Evolutionary conservation across 1,139 yeast species (phyloP).

Genomic region (Sugiyamaella xylanicola): DNA sequence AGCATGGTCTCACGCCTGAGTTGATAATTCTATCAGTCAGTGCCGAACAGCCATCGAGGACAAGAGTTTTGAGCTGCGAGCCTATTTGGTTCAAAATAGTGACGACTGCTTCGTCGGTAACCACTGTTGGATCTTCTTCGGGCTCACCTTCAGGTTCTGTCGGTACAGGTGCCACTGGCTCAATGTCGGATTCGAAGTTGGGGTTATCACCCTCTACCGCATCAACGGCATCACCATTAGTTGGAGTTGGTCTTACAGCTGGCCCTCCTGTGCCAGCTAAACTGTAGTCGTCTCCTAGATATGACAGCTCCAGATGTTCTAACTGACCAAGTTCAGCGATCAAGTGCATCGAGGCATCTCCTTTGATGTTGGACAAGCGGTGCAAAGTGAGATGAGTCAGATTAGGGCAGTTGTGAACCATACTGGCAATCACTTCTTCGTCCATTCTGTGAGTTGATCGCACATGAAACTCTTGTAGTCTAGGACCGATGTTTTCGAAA

Average conservation of each 20-base stretch:
- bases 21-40: slow-evolving; percentile 65
- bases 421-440: slow-evolving; percentile 61
- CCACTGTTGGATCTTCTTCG: slow-evolving; percentile 44
- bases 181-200: too few relatives aligned
- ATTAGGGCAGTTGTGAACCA: slow-evolving; percentile 60
- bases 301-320: slow-evolving; percentile 64
- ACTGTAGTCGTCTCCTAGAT: slow-evolving; percentile 42
- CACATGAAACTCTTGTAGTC: slow-evolving; percentile 59
- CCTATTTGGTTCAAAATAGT: slow-evolving; percentile 66
- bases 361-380: slow-evolving; percentile 70
- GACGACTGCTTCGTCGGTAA: slow-evolving; percentile 74
- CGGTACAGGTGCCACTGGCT: too few relatives aligned
- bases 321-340: slow-evolving; percentile 63
- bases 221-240: neutral
- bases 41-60: slow-evolving; percentile 70
- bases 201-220: slow-evolving; percentile 1
- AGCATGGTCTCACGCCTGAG: slow-evolving; percentile 62
- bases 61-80: slow-evolving; percentile 56
- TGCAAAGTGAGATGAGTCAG: slow-evolving; percentile 58
- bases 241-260: neutral
- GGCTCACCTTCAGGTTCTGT: neutral
- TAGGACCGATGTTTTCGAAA: slow-evolving; percentile 54
- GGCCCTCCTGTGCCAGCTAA: neutral
- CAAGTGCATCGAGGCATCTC: slow-evolving; percentile 60
- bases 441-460: slow-evolving; percentile 83